Percentiles rank a stretch among this genome's conserved stretches.
Conservation (phyloP, 1,284 basidiomycete genomes). For the Vanrija sp. region DNA sequence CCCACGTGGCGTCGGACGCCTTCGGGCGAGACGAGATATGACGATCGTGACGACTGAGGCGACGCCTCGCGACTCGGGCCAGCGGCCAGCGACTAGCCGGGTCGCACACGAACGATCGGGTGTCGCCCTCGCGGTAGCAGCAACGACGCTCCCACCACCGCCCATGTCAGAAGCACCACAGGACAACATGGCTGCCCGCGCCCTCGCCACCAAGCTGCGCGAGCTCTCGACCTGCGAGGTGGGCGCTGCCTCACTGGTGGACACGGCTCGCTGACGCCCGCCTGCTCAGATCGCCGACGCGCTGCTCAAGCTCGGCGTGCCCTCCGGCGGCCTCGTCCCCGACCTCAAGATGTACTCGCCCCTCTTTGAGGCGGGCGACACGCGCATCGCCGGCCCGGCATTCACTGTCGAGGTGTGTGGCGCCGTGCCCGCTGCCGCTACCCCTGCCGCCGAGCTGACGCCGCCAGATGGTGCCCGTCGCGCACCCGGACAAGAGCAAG, state of each 20-base stretch:
- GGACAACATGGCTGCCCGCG: slow-evolving; percentile 4
- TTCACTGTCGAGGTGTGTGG: slow-evolving; percentile 68
- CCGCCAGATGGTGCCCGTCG: slow-evolving; percentile 62
- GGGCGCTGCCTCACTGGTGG: background rate
- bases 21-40: background rate
- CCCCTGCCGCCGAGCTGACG: slow-evolving; percentile 6
- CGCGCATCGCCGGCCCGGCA: slow-evolving; percentile 65
- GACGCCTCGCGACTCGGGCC: too few species aligned
- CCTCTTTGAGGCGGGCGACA: slow-evolving; percentile 49
- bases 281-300: slow-evolving; percentile 73
- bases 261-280: background rate
- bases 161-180: background rate
- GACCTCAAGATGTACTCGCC: slow-evolving; percentile 67
- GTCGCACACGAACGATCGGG: too few species aligned
- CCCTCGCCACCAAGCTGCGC: slow-evolving; percentile 1
- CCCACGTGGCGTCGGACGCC: too few species aligned
- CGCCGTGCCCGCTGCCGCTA: background rate
- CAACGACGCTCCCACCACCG: background rate
- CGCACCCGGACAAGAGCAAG: slow-evolving; percentile 63
- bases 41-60: background rate
- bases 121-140: too few species aligned
- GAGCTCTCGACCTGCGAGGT: slow-evolving; percentile 31
- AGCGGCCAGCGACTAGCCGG: too few species aligned
- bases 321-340: slow-evolving; percentile 74
- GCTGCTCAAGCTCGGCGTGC: slow-evolving; percentile 72